Conservation (phyloP, 2,329 filamentous ascomycete species). For the Colletotrichum liriopes region DNA sequence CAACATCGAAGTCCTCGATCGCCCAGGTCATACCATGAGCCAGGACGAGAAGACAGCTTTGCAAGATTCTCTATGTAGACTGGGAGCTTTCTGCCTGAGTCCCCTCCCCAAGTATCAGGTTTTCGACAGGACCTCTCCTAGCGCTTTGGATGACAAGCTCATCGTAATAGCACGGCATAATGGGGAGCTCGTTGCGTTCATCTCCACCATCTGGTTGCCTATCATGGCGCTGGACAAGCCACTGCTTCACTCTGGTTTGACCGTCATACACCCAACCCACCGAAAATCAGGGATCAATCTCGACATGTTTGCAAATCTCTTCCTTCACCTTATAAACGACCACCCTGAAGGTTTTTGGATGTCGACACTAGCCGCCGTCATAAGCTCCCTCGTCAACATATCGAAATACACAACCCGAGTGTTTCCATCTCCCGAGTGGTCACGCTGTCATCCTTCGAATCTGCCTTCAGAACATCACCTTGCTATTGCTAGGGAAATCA, state of each 20-base stretch:
- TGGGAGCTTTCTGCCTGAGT: not conserved
- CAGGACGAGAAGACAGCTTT: not conserved
- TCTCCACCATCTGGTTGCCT: not conserved
- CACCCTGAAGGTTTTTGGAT: not conserved
- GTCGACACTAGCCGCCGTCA: not conserved
- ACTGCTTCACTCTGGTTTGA: slow-evolving; percentile 1
- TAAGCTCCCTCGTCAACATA: not conserved
- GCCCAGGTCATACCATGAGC: not conserved
- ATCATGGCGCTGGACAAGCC: not conserved
- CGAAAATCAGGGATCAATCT: not conserved
- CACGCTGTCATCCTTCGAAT: not conserved
- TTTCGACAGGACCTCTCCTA: not conserved
- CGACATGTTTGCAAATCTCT: not conserved
- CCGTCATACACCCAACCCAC: not conserved
- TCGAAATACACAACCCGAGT: not conserved
- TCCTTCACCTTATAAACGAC: not conserved
- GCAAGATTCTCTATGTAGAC: not conserved
- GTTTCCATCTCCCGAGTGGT: not conserved
- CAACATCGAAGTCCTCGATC: not conserved
- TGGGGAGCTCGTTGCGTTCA: not conserved
- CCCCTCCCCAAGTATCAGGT: not conserved
- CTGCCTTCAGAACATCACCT: not conserved
- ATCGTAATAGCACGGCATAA: not conserved
- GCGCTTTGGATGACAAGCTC: not conserved
- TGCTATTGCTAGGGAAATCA: not conserved